Percentiles rank a stretch among this genome's conserved stretches.
Evolutionary conservation across 345 rosid genomes (phyloP).

Genomic region (Geranium rotundifolium): DNA sequence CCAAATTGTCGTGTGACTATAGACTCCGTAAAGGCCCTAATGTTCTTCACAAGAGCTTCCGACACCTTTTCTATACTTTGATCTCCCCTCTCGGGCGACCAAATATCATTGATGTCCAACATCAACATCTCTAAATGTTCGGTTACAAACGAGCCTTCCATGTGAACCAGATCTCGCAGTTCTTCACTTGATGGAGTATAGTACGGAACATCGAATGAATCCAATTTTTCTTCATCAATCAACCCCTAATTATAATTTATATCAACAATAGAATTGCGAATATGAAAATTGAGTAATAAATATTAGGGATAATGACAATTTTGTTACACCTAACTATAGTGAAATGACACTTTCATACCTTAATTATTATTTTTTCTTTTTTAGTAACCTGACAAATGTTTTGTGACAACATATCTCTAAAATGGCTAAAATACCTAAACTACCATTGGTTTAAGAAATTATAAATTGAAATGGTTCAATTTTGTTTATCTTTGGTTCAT

Average conservation of each 20-base stretch:
- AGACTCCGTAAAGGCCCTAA: constrained; percentile 11
- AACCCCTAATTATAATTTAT: constrained; percentile 5
- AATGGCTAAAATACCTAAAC: no score
- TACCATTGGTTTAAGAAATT: no score
- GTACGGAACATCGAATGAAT: constrained; percentile 11
- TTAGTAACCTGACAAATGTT: no score
- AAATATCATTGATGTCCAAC: not conserved
- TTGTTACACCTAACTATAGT: no score
- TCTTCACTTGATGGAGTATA: constrained; percentile 10
- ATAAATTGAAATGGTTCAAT: no score
- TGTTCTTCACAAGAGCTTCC: not conserved
- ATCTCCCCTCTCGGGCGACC: not conserved
- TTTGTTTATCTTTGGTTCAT: no score
- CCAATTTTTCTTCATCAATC: constrained; percentile 12
- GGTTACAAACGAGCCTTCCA: constrained; percentile 7
- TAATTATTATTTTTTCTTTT: no score
- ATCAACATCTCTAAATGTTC: constrained; percentile 8
- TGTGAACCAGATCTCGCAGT: constrained; percentile 1
- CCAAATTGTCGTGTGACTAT: constrained; percentile 13
- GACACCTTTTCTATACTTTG: not conserved
- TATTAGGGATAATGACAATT: no score
- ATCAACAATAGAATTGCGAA: no score
- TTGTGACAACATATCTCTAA: no score
- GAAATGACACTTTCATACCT: no score
- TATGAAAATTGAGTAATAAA: no score